phyloP scores from a whole-genome alignment of 257 asterid genomes.

The Salvia rosmarinus region DNA sequence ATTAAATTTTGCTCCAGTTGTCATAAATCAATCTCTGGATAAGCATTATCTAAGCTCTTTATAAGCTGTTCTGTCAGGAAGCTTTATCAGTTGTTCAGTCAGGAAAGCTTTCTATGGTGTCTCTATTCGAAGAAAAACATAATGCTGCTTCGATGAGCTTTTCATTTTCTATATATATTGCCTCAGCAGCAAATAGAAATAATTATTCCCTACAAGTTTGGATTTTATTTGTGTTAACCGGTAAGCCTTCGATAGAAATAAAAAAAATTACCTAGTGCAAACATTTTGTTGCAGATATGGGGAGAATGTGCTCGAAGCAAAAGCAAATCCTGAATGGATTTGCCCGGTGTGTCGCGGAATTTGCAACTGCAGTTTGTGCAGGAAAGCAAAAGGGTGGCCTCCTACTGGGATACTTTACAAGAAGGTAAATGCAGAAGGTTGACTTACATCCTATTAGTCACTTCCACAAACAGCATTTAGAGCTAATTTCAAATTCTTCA shows the following conservation, averaged over 20 bases:
- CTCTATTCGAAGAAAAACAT: not conserved
- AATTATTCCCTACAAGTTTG: not conserved
- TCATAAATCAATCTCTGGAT: no score
- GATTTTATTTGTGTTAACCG: not conserved
- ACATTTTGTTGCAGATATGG: slow-evolving; percentile 62
- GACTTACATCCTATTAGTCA: not conserved
- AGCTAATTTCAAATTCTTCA: not conserved
- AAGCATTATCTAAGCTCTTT: not conserved
- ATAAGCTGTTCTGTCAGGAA: not conserved
- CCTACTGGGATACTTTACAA: slow-evolving; percentile 83
- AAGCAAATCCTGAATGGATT: slow-evolving; percentile 78
- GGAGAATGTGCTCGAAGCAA: slow-evolving; percentile 91
- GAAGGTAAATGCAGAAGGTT: slow-evolving; percentile 53
- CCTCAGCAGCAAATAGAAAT: not conserved
- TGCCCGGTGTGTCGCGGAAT: slow-evolving; percentile 95
- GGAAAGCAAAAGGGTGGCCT: slow-evolving; percentile 97
- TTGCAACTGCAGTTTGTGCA: slow-evolving; percentile 97
- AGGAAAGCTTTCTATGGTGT: not conserved
- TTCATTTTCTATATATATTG: not conserved
- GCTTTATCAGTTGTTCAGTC: not conserved
- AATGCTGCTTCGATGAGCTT: not conserved
- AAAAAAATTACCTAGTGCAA: not conserved
- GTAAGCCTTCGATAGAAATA: slow-evolving; percentile 10
- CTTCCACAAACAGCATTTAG: not conserved
- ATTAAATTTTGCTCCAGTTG: no score